Evolutionary conservation across 2,329 filamentous ascomycete species (phyloP).

Genomic region (Colletotrichum nymphaeae): DNA sequence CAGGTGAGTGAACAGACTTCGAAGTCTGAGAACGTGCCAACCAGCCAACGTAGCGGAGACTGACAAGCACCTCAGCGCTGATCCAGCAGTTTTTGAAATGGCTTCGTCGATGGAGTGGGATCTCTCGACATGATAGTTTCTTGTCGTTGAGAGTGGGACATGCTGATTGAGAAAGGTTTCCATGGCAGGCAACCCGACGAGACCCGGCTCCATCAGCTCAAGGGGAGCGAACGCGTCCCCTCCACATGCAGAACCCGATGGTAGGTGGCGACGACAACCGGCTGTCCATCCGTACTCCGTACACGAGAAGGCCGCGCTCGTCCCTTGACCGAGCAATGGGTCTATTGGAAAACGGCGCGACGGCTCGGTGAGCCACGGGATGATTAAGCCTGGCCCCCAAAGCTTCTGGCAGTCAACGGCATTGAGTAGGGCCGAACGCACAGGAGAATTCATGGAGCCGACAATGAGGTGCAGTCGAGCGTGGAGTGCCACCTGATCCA

Average conservation of each 20-base stretch:
- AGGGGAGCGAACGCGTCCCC: conserved; percentile 13
- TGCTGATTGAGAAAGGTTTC: conserved; percentile 7
- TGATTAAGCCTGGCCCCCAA: not conserved
- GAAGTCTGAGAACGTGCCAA: conserved; percentile 23
- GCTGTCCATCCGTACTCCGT: not conserved
- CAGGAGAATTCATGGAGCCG: conserved; percentile 27
- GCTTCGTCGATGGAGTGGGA: conserved; percentile 23
- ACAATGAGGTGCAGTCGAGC: conserved; percentile 24
- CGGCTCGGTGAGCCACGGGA: conserved; percentile 4
- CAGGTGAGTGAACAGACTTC: conserved; percentile 24
- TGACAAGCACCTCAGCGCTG: conserved; percentile 24
- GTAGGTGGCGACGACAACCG: not conserved
- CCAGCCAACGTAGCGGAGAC: conserved; percentile 32
- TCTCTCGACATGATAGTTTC: conserved; percentile 18
- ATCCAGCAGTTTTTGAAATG: conserved; percentile 29
- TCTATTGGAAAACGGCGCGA: conserved; percentile 19
- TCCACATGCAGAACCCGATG: not conserved
- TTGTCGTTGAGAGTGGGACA: conserved; percentile 33
- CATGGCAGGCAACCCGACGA: conserved; percentile 9
- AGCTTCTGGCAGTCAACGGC: conserved; percentile 5
- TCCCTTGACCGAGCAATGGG: conserved; percentile 21
- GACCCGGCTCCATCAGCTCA: conserved; percentile 7
- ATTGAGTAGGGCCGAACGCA: conserved; percentile 32
- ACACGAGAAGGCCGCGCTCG: conserved; percentile 19
- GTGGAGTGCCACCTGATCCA: conserved; percentile 35